phyloP scores from a whole-genome alignment of 495 filamentous ascomycete genomes.

The Trichoderma gamsii region DNA sequence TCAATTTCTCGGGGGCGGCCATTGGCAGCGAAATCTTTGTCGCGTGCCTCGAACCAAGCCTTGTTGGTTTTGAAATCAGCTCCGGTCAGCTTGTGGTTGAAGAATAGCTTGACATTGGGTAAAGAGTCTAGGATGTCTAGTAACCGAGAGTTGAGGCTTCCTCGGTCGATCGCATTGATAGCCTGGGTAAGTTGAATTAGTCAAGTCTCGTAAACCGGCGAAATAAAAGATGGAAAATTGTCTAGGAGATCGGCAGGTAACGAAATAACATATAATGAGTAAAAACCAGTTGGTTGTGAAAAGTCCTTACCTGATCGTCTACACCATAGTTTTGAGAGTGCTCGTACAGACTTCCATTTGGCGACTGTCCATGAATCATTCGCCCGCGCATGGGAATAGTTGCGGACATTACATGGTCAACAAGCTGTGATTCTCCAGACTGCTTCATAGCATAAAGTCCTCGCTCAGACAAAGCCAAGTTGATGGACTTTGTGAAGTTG shows the following conservation, averaged over 20 bases:
- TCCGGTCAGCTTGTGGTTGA: conserved; percentile 84
- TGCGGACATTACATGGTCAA: conserved; percentile 64
- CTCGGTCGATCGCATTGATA: conserved; percentile 60
- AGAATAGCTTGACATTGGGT: conserved; percentile 83
- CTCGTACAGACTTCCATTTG: conserved; percentile 61
- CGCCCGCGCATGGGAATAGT: conserved; percentile 92
- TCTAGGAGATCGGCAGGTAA: neutral
- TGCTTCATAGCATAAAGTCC: conserved; percentile 82
- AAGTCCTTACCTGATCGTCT: conserved; percentile 64
- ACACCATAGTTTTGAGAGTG: conserved; percentile 84
- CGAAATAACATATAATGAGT: neutral
- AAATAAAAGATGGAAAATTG: neutral
- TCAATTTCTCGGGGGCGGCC: conserved; percentile 50
- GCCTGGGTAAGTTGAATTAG: conserved; percentile 28
- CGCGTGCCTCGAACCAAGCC: conserved; percentile 78
- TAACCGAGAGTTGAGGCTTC: conserved; percentile 73
- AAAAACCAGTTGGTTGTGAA: neutral
- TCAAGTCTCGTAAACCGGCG: neutral
- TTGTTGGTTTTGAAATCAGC: conserved; percentile 71
- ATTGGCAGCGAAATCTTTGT: conserved; percentile 20
- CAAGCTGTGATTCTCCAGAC: conserved; percentile 54
- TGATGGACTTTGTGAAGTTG: conserved; percentile 98
- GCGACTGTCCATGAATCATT: conserved; percentile 85
- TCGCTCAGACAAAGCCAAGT: conserved; percentile 86
- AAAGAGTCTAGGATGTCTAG: conserved; percentile 77